Percentiles rank a stretch among this genome's conserved stretches.
Conservation (phyloP, 139 green algal genomes). For the Coccomyxa sp. region DNA sequence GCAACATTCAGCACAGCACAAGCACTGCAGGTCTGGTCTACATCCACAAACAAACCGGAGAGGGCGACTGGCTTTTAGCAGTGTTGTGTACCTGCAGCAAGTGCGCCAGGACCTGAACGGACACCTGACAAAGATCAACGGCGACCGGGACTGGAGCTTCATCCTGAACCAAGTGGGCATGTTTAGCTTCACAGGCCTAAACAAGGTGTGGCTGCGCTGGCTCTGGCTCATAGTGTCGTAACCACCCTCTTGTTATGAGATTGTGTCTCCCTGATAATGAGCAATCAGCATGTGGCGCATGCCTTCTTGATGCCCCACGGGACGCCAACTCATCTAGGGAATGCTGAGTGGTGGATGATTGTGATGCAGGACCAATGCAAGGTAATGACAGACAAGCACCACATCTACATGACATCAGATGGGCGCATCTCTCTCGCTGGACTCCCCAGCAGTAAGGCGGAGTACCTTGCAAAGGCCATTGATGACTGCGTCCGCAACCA, state of each 20-base stretch:
- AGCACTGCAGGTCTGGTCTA: neutral
- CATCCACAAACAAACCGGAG: neutral
- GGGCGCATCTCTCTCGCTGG: conserved; percentile 95
- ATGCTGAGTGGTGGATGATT: neutral
- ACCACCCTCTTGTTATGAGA: neutral
- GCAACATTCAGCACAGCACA: neutral
- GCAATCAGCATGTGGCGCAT: neutral
- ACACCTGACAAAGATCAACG: conserved; percentile 59
- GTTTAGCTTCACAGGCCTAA: conserved; percentile 95
- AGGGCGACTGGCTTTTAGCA: neutral
- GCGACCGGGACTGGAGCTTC: conserved; percentile 87
- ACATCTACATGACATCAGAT: conserved; percentile 97
- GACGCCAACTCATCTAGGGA: neutral
- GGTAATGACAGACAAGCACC: conserved; percentile 88
- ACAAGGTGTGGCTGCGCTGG: conserved; percentile 44
- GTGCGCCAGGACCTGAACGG: conserved; percentile 78
- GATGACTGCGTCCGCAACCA: conserved; percentile 70
- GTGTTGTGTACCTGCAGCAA: conserved; percentile 20
- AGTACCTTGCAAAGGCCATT: conserved; percentile 94
- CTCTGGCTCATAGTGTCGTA: neutral
- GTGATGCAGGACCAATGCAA: neutral
- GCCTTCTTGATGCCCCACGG: neutral
- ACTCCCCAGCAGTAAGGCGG: conserved; percentile 72
- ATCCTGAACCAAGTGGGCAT: conserved; percentile 84
- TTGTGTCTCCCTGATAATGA: neutral